Conservation (phyloP, 495 filamentous ascomycete genomes). For the Penicillium cataractarum region DNA sequence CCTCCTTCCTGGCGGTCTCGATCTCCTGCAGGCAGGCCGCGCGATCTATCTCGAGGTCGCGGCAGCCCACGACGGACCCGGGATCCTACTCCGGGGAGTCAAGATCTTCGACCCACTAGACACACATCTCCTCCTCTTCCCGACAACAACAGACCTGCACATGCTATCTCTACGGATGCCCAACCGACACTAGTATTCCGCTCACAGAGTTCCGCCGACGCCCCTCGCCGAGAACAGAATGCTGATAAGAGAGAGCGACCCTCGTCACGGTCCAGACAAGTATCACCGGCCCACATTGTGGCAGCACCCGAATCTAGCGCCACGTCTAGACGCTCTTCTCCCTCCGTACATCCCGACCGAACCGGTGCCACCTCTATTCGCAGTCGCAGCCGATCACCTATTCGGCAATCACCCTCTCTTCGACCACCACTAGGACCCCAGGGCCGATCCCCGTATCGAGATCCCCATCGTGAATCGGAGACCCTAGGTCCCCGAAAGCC, state of each 20-base stretch:
- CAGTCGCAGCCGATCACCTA: slow-evolving; percentile 28
- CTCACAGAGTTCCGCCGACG: slow-evolving; percentile 21
- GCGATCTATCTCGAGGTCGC: slow-evolving; percentile 38
- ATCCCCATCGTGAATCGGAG: slow-evolving; percentile 14
- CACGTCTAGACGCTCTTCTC: slow-evolving; percentile 38
- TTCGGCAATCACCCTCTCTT: slow-evolving; percentile 14
- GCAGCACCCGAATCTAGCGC: slow-evolving; percentile 25
- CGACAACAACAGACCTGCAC: slow-evolving; percentile 27
- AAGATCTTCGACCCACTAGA: slow-evolving; percentile 30
- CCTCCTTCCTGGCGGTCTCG: slow-evolving; percentile 45
- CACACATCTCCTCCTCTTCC: slow-evolving; percentile 26
- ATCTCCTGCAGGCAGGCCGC: slow-evolving; percentile 43
- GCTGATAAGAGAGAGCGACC: slow-evolving; percentile 11
- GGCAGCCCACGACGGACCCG: slow-evolving; percentile 37
- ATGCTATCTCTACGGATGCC: slow-evolving; percentile 31
- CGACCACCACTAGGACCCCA: slow-evolving; percentile 11
- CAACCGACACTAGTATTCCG: slow-evolving; percentile 1
- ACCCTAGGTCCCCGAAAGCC: background rate
- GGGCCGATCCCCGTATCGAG: slow-evolving; percentile 17
- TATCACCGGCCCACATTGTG: slow-evolving; percentile 28
- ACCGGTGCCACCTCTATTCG: slow-evolving; percentile 13
- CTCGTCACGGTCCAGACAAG: slow-evolving; percentile 17
- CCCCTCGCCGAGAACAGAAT: slow-evolving; percentile 16
- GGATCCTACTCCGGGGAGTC: slow-evolving; percentile 37
- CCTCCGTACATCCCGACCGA: slow-evolving; percentile 29